Evolutionary conservation across 768 basidiomycete genomes (phyloP).

Genomic region (Tricholoma sp.): DNA sequence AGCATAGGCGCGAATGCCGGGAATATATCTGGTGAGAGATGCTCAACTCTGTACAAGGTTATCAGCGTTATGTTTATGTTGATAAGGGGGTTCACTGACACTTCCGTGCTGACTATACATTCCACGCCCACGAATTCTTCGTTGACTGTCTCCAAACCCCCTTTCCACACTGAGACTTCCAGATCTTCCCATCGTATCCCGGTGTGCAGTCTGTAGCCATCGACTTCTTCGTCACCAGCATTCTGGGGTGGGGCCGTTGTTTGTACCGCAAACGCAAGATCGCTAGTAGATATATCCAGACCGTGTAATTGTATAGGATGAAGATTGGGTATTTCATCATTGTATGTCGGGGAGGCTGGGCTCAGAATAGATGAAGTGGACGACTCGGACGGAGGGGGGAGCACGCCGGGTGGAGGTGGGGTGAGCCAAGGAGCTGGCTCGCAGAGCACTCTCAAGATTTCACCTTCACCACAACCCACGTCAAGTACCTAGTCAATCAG

Average conservation of each 20-base stretch:
- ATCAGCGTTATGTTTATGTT: background rate
- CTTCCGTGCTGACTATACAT: constrained; percentile 76
- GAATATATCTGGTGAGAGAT: constrained; percentile 57
- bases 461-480: constrained; percentile 81
- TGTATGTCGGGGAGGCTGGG: constrained; percentile 25
- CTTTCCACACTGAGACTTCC: constrained; percentile 65
- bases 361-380: constrained; percentile 13
- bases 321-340: constrained; percentile 50
- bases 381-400: constrained; percentile 9
- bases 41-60: constrained; percentile 61
- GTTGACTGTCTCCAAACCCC: constrained; percentile 66
- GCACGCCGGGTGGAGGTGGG: constrained; percentile 32
- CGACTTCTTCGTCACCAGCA: constrained; percentile 17
- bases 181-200: constrained; percentile 65
- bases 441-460: constrained; percentile 62
- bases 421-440: constrained; percentile 72
- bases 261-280: constrained; percentile 51
- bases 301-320: constrained; percentile 57
- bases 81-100: constrained; percentile 43
- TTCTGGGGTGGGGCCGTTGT: constrained; percentile 37
- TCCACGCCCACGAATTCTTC: constrained; percentile 58
- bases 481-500: constrained; percentile 57
- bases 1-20: constrained; percentile 63
- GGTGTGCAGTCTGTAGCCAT: constrained; percentile 20
- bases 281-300: constrained; percentile 54